These are phyloP conservation scores for Cladorrhinum samala DNA, from an alignment of 495 filamentous ascomycete species.

Conservation along the genomic window DNA sequence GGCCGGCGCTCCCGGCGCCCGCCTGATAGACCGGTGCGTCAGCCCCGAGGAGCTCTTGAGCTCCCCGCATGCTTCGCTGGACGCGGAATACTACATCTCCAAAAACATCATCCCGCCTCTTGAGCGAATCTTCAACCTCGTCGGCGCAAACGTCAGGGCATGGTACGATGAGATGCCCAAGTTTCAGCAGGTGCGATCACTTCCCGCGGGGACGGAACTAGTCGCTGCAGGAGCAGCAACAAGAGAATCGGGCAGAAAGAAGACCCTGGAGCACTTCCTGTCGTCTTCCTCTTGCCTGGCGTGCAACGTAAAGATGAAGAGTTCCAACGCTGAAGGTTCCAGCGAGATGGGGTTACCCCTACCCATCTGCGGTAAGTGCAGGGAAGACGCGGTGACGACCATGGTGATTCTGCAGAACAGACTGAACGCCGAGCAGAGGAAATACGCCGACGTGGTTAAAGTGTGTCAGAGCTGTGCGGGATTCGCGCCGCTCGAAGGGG, in stretches of 20 bases:
- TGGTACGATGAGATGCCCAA: conserved; percentile 99
- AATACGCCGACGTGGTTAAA: conserved; percentile 57
- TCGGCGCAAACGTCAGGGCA: conserved; percentile 81
- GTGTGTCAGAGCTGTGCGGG: conserved; percentile 81
- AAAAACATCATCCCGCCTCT: conserved; percentile 95
- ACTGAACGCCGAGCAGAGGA: conserved; percentile 58
- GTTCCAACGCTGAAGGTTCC: conserved; percentile 2
- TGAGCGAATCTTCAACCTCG: conserved; percentile 93
- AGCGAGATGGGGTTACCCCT: conserved; percentile 3
- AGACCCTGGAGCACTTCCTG: conserved; percentile 86
- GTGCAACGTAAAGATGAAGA: conserved; percentile 61
- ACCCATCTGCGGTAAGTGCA: conserved; percentile 59
- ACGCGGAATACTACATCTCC: conserved; percentile 92
- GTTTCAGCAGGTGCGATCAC: conserved; percentile 58
- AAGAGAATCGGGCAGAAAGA: conserved; percentile 17
- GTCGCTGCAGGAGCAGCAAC: conserved; percentile 11
- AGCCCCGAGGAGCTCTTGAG: conserved; percentile 76
- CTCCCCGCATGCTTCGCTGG: conserved; percentile 72
- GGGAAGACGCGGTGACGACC: conserved; percentile 47
- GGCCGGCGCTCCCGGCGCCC: conserved; percentile 76
- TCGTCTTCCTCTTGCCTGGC: conserved; percentile 69
- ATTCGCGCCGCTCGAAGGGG: conserved; percentile 55
- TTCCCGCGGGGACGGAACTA: conserved; percentile 17
- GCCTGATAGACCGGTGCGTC: conserved; percentile 85
- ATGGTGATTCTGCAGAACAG: conserved; percentile 55